A percentile compares a stretch with the other conserved stretches of the same genome.
phyloP scores from a whole-genome alignment of 2,329 filamentous ascomycete species.

The Aspergillus flavus region DNA sequence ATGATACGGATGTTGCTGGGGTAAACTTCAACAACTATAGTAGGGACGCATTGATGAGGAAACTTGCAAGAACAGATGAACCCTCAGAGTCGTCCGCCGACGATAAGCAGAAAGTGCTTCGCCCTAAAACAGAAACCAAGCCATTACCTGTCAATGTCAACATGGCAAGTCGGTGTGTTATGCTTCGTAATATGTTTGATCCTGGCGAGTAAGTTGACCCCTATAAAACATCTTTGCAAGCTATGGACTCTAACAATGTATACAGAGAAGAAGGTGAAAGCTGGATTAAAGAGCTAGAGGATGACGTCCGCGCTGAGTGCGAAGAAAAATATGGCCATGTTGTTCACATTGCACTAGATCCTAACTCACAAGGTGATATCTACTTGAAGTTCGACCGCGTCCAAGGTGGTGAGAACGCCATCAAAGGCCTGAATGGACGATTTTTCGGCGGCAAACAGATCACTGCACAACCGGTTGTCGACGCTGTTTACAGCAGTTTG shows the following conservation, averaged over 20 bases:
- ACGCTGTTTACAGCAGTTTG: conserved; percentile 97
- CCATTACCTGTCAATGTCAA: conserved; percentile 83
- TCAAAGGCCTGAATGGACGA: conserved; percentile 94
- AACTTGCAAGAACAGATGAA: conserved; percentile 95
- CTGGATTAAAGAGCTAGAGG: conserved; percentile 93
- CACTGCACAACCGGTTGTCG: conserved; percentile 92
- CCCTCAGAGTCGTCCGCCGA: conserved; percentile 60
- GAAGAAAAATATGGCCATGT: conserved; percentile 95
- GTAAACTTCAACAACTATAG: conserved; percentile 99
- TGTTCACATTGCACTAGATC: conserved; percentile 93
- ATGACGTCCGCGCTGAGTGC: conserved; percentile 90
- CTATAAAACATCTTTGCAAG: not conserved
- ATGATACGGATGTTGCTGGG: conserved; percentile 95
- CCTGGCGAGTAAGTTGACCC: conserved; percentile 73
- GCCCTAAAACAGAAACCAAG: conserved; percentile 78
- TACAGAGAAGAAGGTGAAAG: conserved; percentile 77
- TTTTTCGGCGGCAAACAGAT: conserved; percentile 94
- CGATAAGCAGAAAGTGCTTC: conserved; percentile 71
- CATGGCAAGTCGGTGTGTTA: conserved; percentile 89
- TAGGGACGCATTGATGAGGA: conserved; percentile 97
- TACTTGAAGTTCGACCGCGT: conserved; percentile 98
- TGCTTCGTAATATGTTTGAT: conserved; percentile 95
- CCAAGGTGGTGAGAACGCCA: conserved; percentile 92
- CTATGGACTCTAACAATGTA: conserved; percentile 35
- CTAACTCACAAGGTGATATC: conserved; percentile 92